Base-by-base conservation (phyloP, 1,284 basidiomycete species). In the Puccinia polysora region DNA sequence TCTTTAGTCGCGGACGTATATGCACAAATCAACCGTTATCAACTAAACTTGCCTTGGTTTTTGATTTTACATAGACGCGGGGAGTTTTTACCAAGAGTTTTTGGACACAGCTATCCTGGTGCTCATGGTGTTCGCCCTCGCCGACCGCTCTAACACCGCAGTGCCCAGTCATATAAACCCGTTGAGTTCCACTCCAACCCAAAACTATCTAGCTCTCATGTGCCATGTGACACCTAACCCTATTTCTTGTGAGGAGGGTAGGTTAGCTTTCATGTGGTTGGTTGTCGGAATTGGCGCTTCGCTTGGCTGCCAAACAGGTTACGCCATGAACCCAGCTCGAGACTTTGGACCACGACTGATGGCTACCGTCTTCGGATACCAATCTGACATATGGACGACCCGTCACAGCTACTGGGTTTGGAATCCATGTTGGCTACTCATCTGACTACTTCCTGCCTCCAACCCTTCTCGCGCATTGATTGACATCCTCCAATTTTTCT, bases 251-350 rank as follows among this genome's bases (percentile, higher is more conserved):
- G n/a, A n/a, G n/a, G n/a, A n/a, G n/a, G n/a, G n/a, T 3, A 55
- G 52, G 18, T 71, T 71, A 12, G 38, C 40, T 32, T 74, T 78
- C 65, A 78, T 79, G 40, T 70, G 78, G 25, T 70, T 76, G 15
- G 73, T 79, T 2, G 65, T 79, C 12, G 78, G 76, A 14, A 77
- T 79, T 47, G 78, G 78, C 6, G 75, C 76, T 1, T 74, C 76
- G 25, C 49, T 79, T 8, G 78, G 78, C 18, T 76, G 74, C 72
- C 77, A 79, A 56, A 79, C 78, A 18, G 78, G 77, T 7, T 78
- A 78, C 38, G 78, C 76, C 5, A 75, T 79, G 38, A 79, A 79
- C 38, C 74, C 75, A 7, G 78, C 78, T 0, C 62, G 78, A 18
- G 78, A 79, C 64, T 74, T 74, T 2, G 78, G 78, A 1, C 78